Evolutionary conservation across 306 rosid genomes (phyloP).

Genomic region (Castanea mollissima): DNA sequence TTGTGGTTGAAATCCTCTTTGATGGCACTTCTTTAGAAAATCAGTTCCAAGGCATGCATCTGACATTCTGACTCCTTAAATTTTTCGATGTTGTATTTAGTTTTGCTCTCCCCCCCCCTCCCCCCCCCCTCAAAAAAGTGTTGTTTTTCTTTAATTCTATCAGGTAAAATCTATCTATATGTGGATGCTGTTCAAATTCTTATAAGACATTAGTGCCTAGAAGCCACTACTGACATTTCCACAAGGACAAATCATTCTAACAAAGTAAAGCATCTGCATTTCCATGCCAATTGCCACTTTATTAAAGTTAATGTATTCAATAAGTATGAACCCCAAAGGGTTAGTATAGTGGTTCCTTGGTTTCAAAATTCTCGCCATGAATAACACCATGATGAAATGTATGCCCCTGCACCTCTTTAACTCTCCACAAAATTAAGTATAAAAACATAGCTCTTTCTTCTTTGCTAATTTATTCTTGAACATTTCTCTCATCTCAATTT

Average conservation of each 20-base stretch:
- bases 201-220: not conserved
- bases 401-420: not conserved
- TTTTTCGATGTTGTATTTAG: too few relatives aligned
- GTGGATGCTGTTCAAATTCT: not conserved
- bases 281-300: too few relatives aligned
- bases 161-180: too few relatives aligned
- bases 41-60: not conserved
- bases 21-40: not conserved
- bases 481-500: not conserved
- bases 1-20: not conserved
- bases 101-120: too few relatives aligned
- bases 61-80: too few relatives aligned
- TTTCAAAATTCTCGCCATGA: not conserved
- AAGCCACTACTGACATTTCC: not conserved
- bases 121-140: too few relatives aligned
- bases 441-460: not conserved
- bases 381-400: not conserved
- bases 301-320: too few relatives aligned
- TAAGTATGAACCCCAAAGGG: too few relatives aligned
- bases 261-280: too few relatives aligned
- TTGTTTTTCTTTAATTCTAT: too few relatives aligned
- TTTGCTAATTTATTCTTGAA: not conserved
- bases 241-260: not conserved
- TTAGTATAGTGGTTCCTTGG: too few relatives aligned
- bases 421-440: not conserved